phyloP scores from a whole-genome alignment of 306 rosid genomes.

The Glycine latifolia region DNA sequence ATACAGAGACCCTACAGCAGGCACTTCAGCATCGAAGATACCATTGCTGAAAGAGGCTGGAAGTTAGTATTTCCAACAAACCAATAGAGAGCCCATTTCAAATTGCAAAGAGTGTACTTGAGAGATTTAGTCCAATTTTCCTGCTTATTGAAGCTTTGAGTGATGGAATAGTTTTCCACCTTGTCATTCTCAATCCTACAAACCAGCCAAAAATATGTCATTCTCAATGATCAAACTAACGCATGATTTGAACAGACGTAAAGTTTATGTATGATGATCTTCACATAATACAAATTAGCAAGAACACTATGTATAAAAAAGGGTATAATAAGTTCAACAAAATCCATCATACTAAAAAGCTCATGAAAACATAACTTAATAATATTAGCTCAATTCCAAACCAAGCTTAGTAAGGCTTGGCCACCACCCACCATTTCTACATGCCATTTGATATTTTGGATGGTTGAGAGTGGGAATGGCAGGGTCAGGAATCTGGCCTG shows the following conservation, averaged over 20 bases:
- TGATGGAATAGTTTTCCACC: conserved; percentile 90
- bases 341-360: not conserved
- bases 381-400: not conserved
- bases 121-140: conserved; percentile 99
- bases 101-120: conserved; percentile 92
- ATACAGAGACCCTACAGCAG: conserved; percentile 64
- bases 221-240: conserved; percentile 33
- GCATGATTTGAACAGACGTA: not conserved
- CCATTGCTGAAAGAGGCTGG: conserved; percentile 82
- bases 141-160: conserved; percentile 96
- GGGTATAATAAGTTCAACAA: no score
- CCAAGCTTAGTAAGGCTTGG: not conserved
- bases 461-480: not conserved
- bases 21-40: conserved; percentile 73
- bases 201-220: conserved; percentile 43
- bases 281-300: conserved; percentile 21
- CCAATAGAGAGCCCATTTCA: conserved; percentile 99
- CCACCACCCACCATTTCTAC: not conserved
- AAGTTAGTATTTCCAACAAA: conserved; percentile 93
- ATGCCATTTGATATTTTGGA: not conserved
- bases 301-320: not conserved
- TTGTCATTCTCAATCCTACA: conserved; percentile 90
- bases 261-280: not conserved
- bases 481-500: not conserved
- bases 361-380: not conserved